Evolutionary conservation across 2,329 filamentous ascomycete species (phyloP), one percentile per base, ranked within the genome.

Genomic region (Madurella fahalii): DNA sequence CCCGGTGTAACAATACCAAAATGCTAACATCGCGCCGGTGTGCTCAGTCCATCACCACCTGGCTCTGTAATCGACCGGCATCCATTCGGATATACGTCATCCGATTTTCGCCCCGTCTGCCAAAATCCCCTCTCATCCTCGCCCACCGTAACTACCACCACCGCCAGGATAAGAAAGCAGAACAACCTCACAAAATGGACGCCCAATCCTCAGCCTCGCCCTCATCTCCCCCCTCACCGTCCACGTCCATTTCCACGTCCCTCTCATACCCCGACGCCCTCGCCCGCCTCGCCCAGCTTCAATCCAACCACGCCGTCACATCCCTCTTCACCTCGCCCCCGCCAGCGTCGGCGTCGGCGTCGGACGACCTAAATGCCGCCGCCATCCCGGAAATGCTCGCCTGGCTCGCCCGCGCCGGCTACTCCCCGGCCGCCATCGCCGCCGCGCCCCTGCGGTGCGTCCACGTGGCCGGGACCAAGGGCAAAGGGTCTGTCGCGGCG

Each of bases 401-500:
- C 62, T 95, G 89, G 87, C 83, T 89, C 60, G 75, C 73, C 44
- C 86, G 86, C 58, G 84, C 89, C 52, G 90, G 90, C 47, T 89
- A 95, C 71, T 73, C 86, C 71, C 69, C 70, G 1, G 51, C 63
- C 0, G 73, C 76, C 60, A 73, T 82, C 25, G 63, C 70, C 12
- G 61, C 63, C 9, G 68, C 69, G 2, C 64, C 65, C 4, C 70
- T 80, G 49, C 72, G 71, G 15, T 79, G 78, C 61, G 83, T 97
- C 57, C 93, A 97, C 68, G 84, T 97, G 44, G 89, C 93, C 1
- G 93, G 93, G 12, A 96, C 92, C 4, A 97, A 96, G 70, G 93
- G 93, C 57, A 97, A 96, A 70, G 92, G 92, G 40, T 94, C 89
- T 2, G 91, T 90, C 0, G 90, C 88, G 61, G 87, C 92, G 9